phyloP scores from a whole-genome alignment of 768 basidiomycete species.

The Phylloporus rhodoxanthus region DNA sequence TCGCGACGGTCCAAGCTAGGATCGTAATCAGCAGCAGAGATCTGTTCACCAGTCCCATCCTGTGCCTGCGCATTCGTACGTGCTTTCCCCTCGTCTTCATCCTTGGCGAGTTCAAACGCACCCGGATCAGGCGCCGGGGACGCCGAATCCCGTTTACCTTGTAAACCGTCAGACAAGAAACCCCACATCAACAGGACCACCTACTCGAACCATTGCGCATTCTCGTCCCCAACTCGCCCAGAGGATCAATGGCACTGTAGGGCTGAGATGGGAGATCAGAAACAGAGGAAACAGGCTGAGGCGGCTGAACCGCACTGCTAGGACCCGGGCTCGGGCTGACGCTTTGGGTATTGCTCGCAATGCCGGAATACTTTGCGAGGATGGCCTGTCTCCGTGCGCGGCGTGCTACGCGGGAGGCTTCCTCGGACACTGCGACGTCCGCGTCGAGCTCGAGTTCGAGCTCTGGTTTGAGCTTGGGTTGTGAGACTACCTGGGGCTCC shows the following conservation, averaged over 20 bases:
- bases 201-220: constrained; percentile 22
- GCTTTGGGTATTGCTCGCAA: constrained; percentile 38
- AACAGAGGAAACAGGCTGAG: constrained; percentile 49
- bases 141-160: constrained; percentile 48
- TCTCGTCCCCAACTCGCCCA: background rate
- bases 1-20: constrained; percentile 76
- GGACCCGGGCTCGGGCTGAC: constrained; percentile 54
- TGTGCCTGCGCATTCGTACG: constrained; percentile 42
- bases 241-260: constrained; percentile 39
- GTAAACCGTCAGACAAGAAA: background rate
- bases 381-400: constrained; percentile 72
- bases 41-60: constrained; percentile 53
- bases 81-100: constrained; percentile 45
- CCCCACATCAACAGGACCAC: background rate
- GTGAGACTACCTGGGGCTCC: constrained; percentile 17
- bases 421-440: constrained; percentile 45
- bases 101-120: constrained; percentile 66
- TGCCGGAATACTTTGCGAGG: constrained; percentile 64
- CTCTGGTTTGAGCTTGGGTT: constrained; percentile 27
- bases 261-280: constrained; percentile 61
- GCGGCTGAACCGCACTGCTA: constrained; percentile 73
- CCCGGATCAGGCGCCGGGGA: constrained; percentile 55
- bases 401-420: constrained; percentile 60
- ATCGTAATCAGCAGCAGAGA: constrained; percentile 93
- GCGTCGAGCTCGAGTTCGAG: constrained; percentile 50